These are phyloP conservation scores for Tetrahymena borealis DNA, from an alignment of 73 alveolate genomes.

Conservation along the genomic window DNA sequence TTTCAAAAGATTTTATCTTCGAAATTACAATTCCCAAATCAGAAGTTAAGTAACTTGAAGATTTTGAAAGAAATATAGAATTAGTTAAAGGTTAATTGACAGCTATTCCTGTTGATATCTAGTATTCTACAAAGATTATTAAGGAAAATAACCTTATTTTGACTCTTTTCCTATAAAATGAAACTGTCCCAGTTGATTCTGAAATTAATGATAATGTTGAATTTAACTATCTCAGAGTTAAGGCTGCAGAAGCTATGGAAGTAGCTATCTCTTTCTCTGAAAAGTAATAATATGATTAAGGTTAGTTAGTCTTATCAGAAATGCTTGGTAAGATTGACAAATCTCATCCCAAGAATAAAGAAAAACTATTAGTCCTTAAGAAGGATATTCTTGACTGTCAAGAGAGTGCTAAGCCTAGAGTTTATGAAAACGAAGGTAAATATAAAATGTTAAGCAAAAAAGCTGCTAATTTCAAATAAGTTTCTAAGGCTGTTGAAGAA, in stretches of 20 bases:
- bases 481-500: background rate
- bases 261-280: slow-evolving; percentile 8
- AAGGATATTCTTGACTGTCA: background rate
- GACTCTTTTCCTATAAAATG: slow-evolving; percentile 14
- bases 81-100: slow-evolving; percentile 1
- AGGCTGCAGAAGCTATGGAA: slow-evolving; percentile 41
- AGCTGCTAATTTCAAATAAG: background rate
- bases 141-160: slow-evolving; percentile 9
- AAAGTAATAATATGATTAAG: background rate
- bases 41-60: background rate
- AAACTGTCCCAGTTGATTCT: slow-evolving; percentile 10
- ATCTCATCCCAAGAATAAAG: background rate
- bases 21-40: slow-evolving; percentile 14
- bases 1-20: slow-evolving; percentile 22
- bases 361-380: background rate
- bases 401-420: background rate
- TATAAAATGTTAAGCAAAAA: background rate
- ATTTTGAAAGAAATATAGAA: background rate
- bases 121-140: background rate
- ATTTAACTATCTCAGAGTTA: slow-evolving; percentile 35
- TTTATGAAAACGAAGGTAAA: background rate
- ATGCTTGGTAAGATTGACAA: background rate
- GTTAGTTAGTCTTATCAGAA: background rate
- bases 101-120: background rate
- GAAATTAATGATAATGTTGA: slow-evolving; percentile 40